Percentiles rank a stretch among this genome's conserved stretches.
phyloP scores from a whole-genome alignment of 345 rosid genomes.

The Passiflora organensis region DNA sequence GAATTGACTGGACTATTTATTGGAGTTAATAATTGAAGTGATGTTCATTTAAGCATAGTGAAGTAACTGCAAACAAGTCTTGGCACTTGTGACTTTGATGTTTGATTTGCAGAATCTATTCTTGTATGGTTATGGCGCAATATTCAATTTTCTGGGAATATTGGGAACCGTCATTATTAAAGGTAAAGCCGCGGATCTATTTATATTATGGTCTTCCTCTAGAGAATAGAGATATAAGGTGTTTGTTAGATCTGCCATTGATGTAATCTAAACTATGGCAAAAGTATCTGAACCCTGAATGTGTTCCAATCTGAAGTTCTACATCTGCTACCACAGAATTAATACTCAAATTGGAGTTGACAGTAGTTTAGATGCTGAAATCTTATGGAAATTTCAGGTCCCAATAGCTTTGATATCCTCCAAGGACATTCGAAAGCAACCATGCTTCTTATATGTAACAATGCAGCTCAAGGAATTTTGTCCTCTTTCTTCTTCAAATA shows the following conservation, averaged over 20 bases:
- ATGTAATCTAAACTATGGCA: too few relatives aligned
- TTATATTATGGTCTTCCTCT: neutral
- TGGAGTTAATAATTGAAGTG: too few relatives aligned
- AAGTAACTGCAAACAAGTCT: too few relatives aligned
- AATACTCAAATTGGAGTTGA: too few relatives aligned
- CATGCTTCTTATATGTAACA: conserved; percentile 78
- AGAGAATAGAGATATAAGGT: neutral
- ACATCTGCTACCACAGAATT: too few relatives aligned
- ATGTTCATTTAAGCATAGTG: too few relatives aligned
- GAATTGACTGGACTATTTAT: too few relatives aligned
- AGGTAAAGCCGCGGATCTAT: conserved; percentile 39
- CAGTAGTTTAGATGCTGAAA: neutral
- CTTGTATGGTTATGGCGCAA: conserved; percentile 96
- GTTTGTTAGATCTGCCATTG: neutral
- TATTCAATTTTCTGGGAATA: conserved; percentile 88
- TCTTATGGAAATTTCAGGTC: conserved; percentile 52
- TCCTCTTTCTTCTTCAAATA: conserved; percentile 97
- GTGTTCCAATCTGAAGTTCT: too few relatives aligned
- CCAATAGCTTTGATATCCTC: conserved; percentile 75
- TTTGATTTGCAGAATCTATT: conserved; percentile 71
- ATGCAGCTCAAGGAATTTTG: conserved; percentile 93
- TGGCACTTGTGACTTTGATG: conserved; percentile 1
- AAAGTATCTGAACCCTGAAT: too few relatives aligned
- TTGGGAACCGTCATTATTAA: conserved; percentile 55
- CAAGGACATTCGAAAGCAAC: conserved; percentile 94